Evolutionary conservation across 2,329 filamentous ascomycete genomes (phyloP), one percentile per base, ranked within the genome.

Genomic region (Fusarium robinianum): DNA sequence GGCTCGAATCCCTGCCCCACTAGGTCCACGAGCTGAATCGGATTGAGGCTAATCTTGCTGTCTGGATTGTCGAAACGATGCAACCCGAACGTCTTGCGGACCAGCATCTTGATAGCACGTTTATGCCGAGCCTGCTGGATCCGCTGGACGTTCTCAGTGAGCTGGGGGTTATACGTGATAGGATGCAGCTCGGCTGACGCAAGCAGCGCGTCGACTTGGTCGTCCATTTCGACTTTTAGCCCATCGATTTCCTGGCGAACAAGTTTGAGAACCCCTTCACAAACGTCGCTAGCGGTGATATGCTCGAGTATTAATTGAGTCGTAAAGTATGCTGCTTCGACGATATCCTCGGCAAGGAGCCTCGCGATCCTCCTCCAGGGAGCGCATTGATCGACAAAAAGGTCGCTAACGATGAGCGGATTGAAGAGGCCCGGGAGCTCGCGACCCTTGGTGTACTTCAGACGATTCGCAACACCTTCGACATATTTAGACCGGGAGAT

Each of bases 391-490:
- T 81, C 72, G 21, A 67, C 66, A 54, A 85, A 85, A 0, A 85
- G 63, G 17, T 82, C 74, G 1, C 67, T 66, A 3, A 85, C 72
- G 8, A 85, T 65, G 44, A 79, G 58, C 0, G 80, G 75, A 51
- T 81, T 81, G 62, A 80, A 83, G 0, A 67, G 77, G 0, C 81
- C 78, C 0, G 78, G 77, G 0, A 85, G 63, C 56, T 85, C 81
- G 7, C 72, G 63, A 1, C 79, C 81, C 22, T 72, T 72, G 8
- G 61, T 72, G 19, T 62, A 64, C 30, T 62, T 53, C 11, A 80
- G 57, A 3, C 68, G 63, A 1, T 67, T 29, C 26, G 66, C 40
- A 6, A 78, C 71, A 46, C 72, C 66, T 0, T 63, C 35, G 9
- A 79, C 57, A 35, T 69, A 76, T 12, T 72, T 35, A 5, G 35